phyloP scores from a whole-genome alignment of 495 filamentous ascomycete species.

The Penicillium pulvis region DNA sequence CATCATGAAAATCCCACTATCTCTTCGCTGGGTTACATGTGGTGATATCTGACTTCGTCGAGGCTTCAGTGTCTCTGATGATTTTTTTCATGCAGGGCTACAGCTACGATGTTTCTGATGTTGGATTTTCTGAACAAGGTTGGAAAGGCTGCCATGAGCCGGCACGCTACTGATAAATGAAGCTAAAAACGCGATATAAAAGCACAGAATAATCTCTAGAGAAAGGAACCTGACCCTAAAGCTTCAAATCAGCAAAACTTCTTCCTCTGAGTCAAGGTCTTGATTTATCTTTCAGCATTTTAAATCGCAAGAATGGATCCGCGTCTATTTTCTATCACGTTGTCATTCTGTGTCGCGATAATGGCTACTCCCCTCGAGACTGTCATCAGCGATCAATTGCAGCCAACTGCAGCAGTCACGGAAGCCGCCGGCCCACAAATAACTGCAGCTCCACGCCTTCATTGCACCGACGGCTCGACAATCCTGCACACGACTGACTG shows the following conservation, averaged over 20 bases:
- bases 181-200: not conserved
- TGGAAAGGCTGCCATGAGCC: not conserved
- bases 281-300: no score
- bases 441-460: slow-evolving; percentile 21
- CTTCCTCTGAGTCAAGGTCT: no score
- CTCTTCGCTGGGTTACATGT: slow-evolving; percentile 6
- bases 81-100: not conserved
- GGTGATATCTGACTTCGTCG: not conserved
- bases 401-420: slow-evolving; percentile 8
- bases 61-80: not conserved
- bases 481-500: slow-evolving; percentile 33
- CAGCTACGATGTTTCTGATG: slow-evolving; percentile 5
- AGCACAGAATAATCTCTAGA: not conserved
- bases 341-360: slow-evolving; percentile 3
- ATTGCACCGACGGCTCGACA: slow-evolving; percentile 26
- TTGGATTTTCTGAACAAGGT: not conserved
- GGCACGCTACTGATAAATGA: not conserved
- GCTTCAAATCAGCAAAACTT: no score
- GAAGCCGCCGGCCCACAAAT: slow-evolving; percentile 9
- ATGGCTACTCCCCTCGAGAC: slow-evolving; percentile 21
- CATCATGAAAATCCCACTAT: not conserved
- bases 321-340: not conserved
- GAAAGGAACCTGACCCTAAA: not conserved
- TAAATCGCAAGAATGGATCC: slow-evolving; percentile 6
- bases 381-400: not conserved